Percentiles rank a stretch among this genome's conserved stretches.
These are phyloP conservation scores for Purpureocillium takamizusanense DNA, from an alignment of 2,329 filamentous ascomycete genomes.

Conservation along the genomic window DNA sequence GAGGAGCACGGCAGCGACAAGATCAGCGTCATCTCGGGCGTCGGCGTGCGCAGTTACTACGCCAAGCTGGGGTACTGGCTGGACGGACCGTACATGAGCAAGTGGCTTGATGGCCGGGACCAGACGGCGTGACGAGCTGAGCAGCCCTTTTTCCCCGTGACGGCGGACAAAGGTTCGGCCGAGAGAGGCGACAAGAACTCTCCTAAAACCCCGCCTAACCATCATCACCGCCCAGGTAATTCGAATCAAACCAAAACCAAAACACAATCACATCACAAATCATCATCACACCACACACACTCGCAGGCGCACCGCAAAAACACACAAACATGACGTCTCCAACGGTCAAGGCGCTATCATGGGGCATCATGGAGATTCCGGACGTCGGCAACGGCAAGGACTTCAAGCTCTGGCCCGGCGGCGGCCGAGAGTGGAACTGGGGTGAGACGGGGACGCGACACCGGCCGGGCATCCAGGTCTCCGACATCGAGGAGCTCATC, in stretches of 20 bases:
- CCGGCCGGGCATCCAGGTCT: slow-evolving; percentile 1
- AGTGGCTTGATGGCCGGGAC: slow-evolving; percentile 46
- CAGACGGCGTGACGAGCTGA: slow-evolving; percentile 1
- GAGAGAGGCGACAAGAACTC: no score
- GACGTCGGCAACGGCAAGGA: slow-evolving; percentile 4
- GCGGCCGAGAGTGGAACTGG: slow-evolving; percentile 7
- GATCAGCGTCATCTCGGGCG: slow-evolving; percentile 95
- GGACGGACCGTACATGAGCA: slow-evolving; percentile 80
- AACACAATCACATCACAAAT: no score
- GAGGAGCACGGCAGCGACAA: slow-evolving; percentile 92
- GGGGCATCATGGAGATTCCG: slow-evolving; percentile 3
- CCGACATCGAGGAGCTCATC: slow-evolving; percentile 6
- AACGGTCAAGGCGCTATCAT: slow-evolving; percentile 1
- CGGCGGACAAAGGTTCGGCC: no score
- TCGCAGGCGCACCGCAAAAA: no score
- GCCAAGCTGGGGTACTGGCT: slow-evolving; percentile 86
- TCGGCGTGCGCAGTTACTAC: slow-evolving; percentile 94
- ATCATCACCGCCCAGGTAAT: no score
- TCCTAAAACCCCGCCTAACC: no score
- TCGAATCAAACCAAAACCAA: no score
- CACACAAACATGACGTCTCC: slow-evolving; percentile 1
- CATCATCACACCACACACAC: no score
- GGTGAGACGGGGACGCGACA: slow-evolving; percentile 4
- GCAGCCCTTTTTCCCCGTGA: no score
- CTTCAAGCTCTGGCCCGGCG: slow-evolving; percentile 7